Conservation (phyloP, 148 eudicot genomes). For the Mesembryanthemum crystallinum region DNA sequence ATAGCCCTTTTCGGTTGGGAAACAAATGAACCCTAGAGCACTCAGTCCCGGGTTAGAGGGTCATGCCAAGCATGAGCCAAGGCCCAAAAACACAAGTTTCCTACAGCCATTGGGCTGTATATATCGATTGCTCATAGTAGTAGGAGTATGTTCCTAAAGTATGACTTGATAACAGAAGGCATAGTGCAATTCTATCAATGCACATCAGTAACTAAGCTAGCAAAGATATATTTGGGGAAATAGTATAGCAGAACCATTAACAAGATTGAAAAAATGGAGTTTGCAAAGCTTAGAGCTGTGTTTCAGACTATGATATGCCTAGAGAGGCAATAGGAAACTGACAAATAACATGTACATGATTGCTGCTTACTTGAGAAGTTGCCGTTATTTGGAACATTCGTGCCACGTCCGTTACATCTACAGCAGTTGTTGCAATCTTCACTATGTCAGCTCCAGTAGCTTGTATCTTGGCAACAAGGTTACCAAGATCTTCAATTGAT, state of each 20-base stretch:
- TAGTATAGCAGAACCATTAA: background rate
- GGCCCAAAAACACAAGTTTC: background rate
- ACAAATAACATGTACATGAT: background rate
- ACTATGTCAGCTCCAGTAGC: constrained; percentile 54
- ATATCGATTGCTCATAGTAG: background rate
- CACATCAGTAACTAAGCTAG: background rate
- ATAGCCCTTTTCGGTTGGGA: too few relatives aligned
- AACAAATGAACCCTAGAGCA: background rate
- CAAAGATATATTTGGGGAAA: background rate
- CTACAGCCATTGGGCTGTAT: background rate
- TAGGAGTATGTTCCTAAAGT: background rate
- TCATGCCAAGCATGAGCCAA: background rate
- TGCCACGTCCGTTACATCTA: constrained; percentile 30
- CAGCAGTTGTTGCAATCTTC: constrained; percentile 34
- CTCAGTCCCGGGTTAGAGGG: background rate
- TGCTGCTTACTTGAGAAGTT: constrained; percentile 48
- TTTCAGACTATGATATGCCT: background rate
- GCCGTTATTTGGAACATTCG: constrained; percentile 29
- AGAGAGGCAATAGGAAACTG: background rate
- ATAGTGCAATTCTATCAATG: background rate
- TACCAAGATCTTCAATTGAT: constrained; percentile 44
- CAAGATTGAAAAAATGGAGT: background rate
- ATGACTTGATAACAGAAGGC: background rate
- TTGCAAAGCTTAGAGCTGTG: background rate
- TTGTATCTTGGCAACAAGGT: constrained; percentile 43